Base-by-base conservation (phyloP, 192 early-diverging fungal genomes). In the Thamnidium elegans region DNA sequence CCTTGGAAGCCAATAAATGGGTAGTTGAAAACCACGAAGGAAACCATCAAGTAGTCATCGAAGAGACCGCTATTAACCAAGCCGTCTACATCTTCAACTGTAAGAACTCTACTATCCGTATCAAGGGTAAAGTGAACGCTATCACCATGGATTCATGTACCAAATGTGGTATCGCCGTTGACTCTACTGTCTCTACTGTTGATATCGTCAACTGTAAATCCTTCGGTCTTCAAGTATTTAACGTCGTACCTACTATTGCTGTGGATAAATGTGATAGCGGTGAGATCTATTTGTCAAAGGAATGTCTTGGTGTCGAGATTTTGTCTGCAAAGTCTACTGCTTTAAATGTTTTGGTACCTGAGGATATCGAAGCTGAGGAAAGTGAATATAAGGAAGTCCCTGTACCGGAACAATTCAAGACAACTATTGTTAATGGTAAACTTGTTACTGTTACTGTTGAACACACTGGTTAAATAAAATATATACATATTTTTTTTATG, bases 41-140 rank as follows among this genome's bases (percentile, higher is more conserved):
- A 66, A 81, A 89, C 74, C 72, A 71, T 9, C 78, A 89, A 7
- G 79, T 99, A 19, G 77, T 90, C 8, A 83, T 99, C 65, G 92
- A 95, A 55, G 81, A 84, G 1, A 86, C 89, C 0, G 87, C 90
- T 60, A 85, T 95, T 54, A 88, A 85, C 65, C 94, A 98, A 60
- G 88, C 87, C 0, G 93, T 97, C 7, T 96, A 97, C 62, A 92
- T 99, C 75, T 97, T 85, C 78, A 93, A 93, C 77, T 97, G 95
- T 82, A 84, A 87, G 58, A 91, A 93, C 72, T 90, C 86, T 2
- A 97, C 94, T 4, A 86, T 99, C 34, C 87, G 88, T 63, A 79
- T 99, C 71, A 92, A 88, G 74, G 90, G 91, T 69, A 99, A 99
- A 77, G 80, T 95, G 48, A 95, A 95, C 65, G 88, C 94, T 15